Conservation (phyloP, 2,329 filamentous ascomycete species). For the Microsporum audouinii region DNA sequence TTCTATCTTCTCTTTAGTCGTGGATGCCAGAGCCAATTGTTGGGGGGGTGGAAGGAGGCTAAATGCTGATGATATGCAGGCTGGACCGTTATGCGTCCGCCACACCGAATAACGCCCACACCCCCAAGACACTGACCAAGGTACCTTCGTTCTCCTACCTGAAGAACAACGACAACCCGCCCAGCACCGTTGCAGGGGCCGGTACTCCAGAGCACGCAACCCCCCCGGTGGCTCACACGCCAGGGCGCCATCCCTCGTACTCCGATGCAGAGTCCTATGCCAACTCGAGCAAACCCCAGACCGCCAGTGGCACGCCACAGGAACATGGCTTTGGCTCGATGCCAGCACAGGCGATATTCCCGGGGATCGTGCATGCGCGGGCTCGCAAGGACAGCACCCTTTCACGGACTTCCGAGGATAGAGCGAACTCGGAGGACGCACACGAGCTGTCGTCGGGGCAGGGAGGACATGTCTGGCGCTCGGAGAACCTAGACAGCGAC, state of each 20-base stretch:
- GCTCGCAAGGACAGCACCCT: slow-evolving; percentile 6
- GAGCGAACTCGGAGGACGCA: neutral
- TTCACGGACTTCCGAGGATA: neutral
- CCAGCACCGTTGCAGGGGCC: neutral
- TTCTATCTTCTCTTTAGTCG: neutral
- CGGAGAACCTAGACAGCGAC: neutral
- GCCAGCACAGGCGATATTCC: slow-evolving; percentile 33
- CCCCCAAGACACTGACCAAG: slow-evolving; percentile 8
- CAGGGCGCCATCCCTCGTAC: slow-evolving; percentile 2
- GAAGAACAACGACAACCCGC: neutral
- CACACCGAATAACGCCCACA: slow-evolving; percentile 7
- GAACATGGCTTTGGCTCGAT: slow-evolving; percentile 7
- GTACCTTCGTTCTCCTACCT: slow-evolving; percentile 2
- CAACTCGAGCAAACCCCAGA: slow-evolving; percentile 1
- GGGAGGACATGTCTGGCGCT: neutral
- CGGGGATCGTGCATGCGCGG: slow-evolving; percentile 32
- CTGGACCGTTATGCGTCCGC: slow-evolving; percentile 22
- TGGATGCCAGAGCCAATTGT: neutral
- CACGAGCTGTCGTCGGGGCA: neutral
- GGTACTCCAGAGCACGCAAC: neutral
- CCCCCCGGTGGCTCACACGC: slow-evolving; percentile 1
- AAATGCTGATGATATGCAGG: slow-evolving; percentile 6
- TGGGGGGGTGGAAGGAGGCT: neutral
- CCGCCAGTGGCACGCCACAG: slow-evolving; percentile 6
- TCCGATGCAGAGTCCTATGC: slow-evolving; percentile 9